Percentiles rank a stretch among this genome's conserved stretches.
phyloP scores from a whole-genome alignment of 306 rosid species.

The Gleditsia sinensis region DNA sequence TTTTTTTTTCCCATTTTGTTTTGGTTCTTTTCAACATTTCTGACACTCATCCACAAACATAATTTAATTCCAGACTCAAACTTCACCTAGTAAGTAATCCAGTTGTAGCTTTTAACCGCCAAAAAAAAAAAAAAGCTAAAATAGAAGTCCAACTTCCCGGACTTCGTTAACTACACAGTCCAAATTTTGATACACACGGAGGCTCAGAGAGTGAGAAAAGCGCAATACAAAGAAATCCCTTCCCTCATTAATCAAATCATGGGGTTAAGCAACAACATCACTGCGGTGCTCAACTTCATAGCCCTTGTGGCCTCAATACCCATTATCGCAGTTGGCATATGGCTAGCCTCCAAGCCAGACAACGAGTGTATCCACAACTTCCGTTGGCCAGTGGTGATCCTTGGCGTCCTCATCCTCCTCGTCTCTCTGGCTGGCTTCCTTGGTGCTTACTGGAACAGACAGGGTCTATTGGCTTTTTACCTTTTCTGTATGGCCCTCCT shows the following conservation, averaged over 20 bases:
- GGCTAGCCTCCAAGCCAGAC: conserved; percentile 89
- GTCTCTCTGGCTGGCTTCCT: conserved; percentile 79
- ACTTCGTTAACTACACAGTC: too few species aligned
- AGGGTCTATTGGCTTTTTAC: conserved; percentile 74
- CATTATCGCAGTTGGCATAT: conserved; percentile 79
- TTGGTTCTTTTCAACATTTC: neutral
- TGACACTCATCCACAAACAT: neutral
- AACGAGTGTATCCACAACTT: conserved; percentile 70
- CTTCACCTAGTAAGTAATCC: too few species aligned
- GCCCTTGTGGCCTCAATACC: conserved; percentile 74
- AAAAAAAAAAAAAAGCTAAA: too few species aligned
- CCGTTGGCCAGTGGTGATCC: conserved; percentile 76
- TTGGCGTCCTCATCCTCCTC: conserved; percentile 72
- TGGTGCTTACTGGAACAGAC: conserved; percentile 83
- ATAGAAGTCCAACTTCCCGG: too few species aligned
- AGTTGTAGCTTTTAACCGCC: too few species aligned
- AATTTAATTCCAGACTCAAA: neutral
- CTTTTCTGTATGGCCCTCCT: conserved; percentile 84
- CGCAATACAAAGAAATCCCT: too few species aligned
- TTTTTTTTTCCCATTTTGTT: neutral
- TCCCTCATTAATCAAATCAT: conserved; percentile 31
- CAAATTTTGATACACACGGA: too few species aligned
- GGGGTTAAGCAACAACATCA: conserved; percentile 89
- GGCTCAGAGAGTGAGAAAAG: too few species aligned
- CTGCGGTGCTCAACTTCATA: conserved; percentile 69